Base-by-base conservation (phyloP, 2,329 filamentous ascomycete genomes). In the Pestalotiopsis sp. region DNA sequence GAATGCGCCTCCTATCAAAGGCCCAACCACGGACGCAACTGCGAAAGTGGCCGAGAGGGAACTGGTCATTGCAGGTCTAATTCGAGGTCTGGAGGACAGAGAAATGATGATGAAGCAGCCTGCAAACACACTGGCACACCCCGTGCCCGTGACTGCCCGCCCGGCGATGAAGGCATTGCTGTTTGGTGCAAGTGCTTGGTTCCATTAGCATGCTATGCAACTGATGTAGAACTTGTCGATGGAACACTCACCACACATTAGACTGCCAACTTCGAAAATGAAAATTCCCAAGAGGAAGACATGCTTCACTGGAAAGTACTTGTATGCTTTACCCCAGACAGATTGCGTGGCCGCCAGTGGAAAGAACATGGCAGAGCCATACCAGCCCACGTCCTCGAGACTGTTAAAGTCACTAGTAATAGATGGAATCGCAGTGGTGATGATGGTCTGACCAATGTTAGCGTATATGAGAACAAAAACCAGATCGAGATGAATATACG, bases 381-480 rank as follows among this genome's bases (percentile, higher is more conserved):
- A 90, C 88, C 88, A 90, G 24, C 84, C 83, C 13, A 87, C 82
- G 69, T 88, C 83, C 44, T 82, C 80, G 20, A 88, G 80, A 61
- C 83, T 80, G 67, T 84, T 78, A 77, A 86, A 85, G 55, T 85
- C 81, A 70, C 81, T 82, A 1, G 86, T 87, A 72, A 88, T 87
- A 69, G 84, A 84, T 10, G 86, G 86, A 55, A 88, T 86, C 10
- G 85, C 86, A 11, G 71, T 71, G 10, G 65, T 66, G 35, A 61
- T 61, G 7, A 61, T 61, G n/a, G 35, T 35, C 26, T 40, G n/a
- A n/a, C n/a, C n/a, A n/a, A n/a, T n/a, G n/a, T n/a, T n/a, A n/a
- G n/a, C n/a, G n/a, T n/a, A n/a, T n/a, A n/a, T n/a, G n/a, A n/a
- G n/a, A n/a, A n/a, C n/a, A n/a, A n/a, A n/a, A n/a, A n/a, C n/a